Evolutionary conservation across 2,329 filamentous ascomycete genomes (phyloP), one percentile per base, ranked within the genome.

Genomic region (Calonectria ilicicola): DNA sequence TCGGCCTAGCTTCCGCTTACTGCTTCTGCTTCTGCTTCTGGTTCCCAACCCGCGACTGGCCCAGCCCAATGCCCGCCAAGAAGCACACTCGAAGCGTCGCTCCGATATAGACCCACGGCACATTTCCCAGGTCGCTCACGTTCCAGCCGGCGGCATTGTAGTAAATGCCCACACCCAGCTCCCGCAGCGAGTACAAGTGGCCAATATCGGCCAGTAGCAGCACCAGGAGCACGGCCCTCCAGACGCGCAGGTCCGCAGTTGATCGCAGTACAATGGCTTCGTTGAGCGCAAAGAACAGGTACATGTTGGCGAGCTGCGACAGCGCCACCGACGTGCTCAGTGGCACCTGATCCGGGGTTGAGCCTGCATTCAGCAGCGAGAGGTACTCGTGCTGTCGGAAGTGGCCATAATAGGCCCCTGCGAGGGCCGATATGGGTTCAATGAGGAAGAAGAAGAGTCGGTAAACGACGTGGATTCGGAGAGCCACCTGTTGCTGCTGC

Each of bases 281-380:
- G 84, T 93, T 95, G 79, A 96, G 84, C 68, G 93, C 91, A 82
- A 96, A 94, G 70, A 94, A 89, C 46, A 96, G 83, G 84, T 96
- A 96, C 74, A 96, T 86, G 83, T 95, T 96, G 51, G 93, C 93
- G 38, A 96, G 89, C 84, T 96, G 94, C 21, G 91, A 91, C 78
- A 96, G 86, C 47, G 91, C 91, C 71, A 95, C 90, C 12, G 90
- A 89, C 1, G 93, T 93, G 47, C 88, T 89, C 42, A 89, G 84
- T 1, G 93, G 90, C 8, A 92, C 82, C 27, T 83, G 77, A 32
- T 81, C 58, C 2, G 75, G 84, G 74, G 70, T 86, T 9, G 90
- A 88, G 4, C 86, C 78, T 32, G 89, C 85, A 80, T 93, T 86
- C 2, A 93, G 94, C 65, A 95, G 86, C 7, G 84, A 73, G 38